These are phyloP conservation scores for Apophysomyces elegans DNA, from an alignment of 371 early-diverging fungal species.

Conservation along the genomic window DNA sequence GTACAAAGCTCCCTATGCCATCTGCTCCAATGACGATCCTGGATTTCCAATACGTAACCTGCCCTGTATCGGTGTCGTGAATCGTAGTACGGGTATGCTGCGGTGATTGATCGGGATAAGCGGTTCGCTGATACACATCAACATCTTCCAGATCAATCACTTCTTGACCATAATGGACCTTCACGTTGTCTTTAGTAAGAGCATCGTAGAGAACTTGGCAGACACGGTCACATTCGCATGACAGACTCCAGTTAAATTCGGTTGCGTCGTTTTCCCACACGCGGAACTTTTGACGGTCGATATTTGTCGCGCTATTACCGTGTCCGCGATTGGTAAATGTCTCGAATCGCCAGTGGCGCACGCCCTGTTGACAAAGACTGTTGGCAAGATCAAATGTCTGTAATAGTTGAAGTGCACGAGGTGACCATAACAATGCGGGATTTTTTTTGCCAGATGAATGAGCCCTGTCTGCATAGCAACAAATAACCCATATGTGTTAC, in stretches of 20 bases:
- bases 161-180: slow-evolving; percentile 34
- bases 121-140: background rate
- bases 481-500: slow-evolving; percentile 1
- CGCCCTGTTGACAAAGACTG: slow-evolving; percentile 26
- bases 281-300: slow-evolving; percentile 27
- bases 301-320: slow-evolving; percentile 18
- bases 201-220: slow-evolving; percentile 20
- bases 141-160: slow-evolving; percentile 36
- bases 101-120: slow-evolving; percentile 15
- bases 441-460: slow-evolving; percentile 17
- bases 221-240: slow-evolving; percentile 24
- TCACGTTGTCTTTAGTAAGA: slow-evolving; percentile 22
- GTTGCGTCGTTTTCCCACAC: slow-evolving; percentile 39
- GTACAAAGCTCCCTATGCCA: slow-evolving; percentile 34
- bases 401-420: slow-evolving; percentile 39
- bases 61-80: slow-evolving; percentile 25
- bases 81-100: slow-evolving; percentile 22
- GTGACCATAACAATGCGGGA: slow-evolving; percentile 37
- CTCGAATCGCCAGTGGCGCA: slow-evolving; percentile 38
- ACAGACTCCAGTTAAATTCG: slow-evolving; percentile 33
- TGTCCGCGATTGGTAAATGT: slow-evolving; percentile 23
- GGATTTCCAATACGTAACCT: slow-evolving; percentile 27
- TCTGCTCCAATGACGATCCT: slow-evolving; percentile 41
- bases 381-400: slow-evolving; percentile 29
- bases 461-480: slow-evolving; percentile 15